Evolutionary conservation across 1,284 basidiomycete species (phyloP), one percentile per base, ranked within the genome.

Genomic region (Psilocybe mexicana): DNA sequence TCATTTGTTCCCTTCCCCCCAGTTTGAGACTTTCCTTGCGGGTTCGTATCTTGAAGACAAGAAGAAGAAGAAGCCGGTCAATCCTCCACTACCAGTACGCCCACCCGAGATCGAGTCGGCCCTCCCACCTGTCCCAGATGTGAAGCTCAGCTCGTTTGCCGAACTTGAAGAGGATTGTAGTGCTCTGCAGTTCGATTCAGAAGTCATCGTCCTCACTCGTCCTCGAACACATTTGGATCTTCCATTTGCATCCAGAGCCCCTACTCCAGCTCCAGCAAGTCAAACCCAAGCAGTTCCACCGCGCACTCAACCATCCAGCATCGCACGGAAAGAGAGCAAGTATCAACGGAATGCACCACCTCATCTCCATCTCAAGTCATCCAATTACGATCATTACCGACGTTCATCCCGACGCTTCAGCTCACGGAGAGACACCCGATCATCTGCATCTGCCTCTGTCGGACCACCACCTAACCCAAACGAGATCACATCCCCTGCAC

Each of bases 281-380:
- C n/a, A 8, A 40, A 36, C 18, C 18, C 18, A 18, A 18, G 4
- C 30, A 6, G 30, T 33, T 33, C 5, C 38, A 18, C 14, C 33
- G 10, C 28, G 14, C 8, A 30, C 18, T 6, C 46, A 48, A 18
- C 18, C 18, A 24, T n/a, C 8, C 18, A n/a, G 6, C 10, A 6
- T 26, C 0, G n/a, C 25, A 7, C 18, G 28, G 7, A 46, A 18
- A 48, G 43, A 28, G 26, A 59, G 43, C 33, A 35, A 43, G 23
- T 59, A 55, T 23, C 53, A 33, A 24, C 48, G 48, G 30, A 54
- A 55, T 11, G 43, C 58, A 12, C 58, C 58, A n/a, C 58, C 54
- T 25, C 54, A 44, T 7, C 33, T 59, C 8, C 53, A 55, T 28
- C 43, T 59, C 28, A 54, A 54, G 26, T 3, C 46, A 1, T 59